phyloP scores from a whole-genome alignment of 2,329 filamentous ascomycete species.

The Penicillium occitanis region DNA sequence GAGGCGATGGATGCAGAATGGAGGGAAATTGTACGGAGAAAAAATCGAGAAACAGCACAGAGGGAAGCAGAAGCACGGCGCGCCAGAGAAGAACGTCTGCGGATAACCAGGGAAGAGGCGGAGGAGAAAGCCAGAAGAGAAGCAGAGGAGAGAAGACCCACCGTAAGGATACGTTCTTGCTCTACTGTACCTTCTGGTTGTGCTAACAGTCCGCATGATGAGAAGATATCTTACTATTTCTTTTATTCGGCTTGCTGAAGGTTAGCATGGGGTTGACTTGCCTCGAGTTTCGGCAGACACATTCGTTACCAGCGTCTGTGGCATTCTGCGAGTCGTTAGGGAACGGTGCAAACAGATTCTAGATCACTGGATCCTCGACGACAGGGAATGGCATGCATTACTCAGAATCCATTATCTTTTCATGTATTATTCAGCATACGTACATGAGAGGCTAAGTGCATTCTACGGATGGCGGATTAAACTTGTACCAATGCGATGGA shows the following conservation, averaged over 20 bases:
- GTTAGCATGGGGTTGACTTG: not conserved
- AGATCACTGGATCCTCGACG: not conserved
- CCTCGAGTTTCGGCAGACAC: not conserved
- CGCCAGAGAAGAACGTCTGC: too few species aligned
- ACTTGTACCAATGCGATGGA: not conserved
- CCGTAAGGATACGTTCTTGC: too few species aligned
- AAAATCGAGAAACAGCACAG: too few species aligned
- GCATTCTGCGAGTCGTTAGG: not conserved
- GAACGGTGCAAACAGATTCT: not conserved
- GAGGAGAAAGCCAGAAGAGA: too few species aligned
- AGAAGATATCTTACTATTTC: not conserved
- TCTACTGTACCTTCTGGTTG: too few species aligned
- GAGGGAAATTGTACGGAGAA: too few species aligned
- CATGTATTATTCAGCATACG: not conserved
- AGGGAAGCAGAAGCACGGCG: not conserved
- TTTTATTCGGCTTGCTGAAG: not conserved
- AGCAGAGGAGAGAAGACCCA: too few species aligned
- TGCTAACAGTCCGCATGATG: not conserved
- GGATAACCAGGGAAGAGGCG: too few species aligned
- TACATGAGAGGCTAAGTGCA: not conserved
- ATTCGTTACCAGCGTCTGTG: too few species aligned
- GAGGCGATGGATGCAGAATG: not conserved
- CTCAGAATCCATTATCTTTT: not conserved
- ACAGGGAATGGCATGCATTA: too few species aligned
- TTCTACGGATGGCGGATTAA: not conserved